These are phyloP conservation scores for Angomonas desouzai DNA, from an alignment of 208 protist genomes.

Conservation along the genomic window DNA sequence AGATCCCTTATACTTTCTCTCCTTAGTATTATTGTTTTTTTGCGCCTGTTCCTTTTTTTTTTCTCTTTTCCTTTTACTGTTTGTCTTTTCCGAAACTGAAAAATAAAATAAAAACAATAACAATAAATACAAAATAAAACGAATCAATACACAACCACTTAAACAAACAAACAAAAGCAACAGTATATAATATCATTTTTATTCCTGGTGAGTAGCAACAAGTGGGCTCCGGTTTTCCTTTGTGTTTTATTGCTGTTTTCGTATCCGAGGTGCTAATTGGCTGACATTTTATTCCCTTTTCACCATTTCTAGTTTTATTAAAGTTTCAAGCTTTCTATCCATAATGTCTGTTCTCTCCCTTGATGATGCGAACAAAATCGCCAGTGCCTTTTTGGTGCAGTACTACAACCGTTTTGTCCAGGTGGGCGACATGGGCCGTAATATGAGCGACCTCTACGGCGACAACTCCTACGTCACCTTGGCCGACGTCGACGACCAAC, in stretches of 20 bases:
- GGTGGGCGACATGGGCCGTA: conserved; percentile 25
- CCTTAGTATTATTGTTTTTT: background rate
- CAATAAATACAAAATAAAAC: background rate
- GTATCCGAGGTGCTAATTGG: too few relatives aligned
- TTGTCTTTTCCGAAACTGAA: background rate
- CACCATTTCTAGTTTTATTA: conserved; percentile 11
- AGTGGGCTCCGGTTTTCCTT: too few relatives aligned
- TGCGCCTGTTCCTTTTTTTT: conserved; percentile 7
- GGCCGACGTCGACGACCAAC: conserved; percentile 51
- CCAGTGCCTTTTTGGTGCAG: conserved; percentile 62
- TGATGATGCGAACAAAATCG: conserved; percentile 46
- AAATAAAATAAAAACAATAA: conserved; percentile 1
- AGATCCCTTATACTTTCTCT: too few relatives aligned
- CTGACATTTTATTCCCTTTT: too few relatives aligned
- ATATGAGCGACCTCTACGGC: conserved; percentile 63
- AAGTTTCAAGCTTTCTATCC: background rate
- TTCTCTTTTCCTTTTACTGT: too few relatives aligned
- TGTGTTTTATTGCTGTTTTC: conserved; percentile 4
- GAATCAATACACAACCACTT: too few relatives aligned
- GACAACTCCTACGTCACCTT: conserved; percentile 53
- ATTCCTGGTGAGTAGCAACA: too few relatives aligned
- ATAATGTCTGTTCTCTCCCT: conserved; percentile 27
- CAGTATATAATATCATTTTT: too few relatives aligned
- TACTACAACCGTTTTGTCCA: conserved; percentile 85
- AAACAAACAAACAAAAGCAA: too few relatives aligned